Conservation (phyloP, 345 rosid genomes). For the Eucalyptus cloeziana region DNA sequence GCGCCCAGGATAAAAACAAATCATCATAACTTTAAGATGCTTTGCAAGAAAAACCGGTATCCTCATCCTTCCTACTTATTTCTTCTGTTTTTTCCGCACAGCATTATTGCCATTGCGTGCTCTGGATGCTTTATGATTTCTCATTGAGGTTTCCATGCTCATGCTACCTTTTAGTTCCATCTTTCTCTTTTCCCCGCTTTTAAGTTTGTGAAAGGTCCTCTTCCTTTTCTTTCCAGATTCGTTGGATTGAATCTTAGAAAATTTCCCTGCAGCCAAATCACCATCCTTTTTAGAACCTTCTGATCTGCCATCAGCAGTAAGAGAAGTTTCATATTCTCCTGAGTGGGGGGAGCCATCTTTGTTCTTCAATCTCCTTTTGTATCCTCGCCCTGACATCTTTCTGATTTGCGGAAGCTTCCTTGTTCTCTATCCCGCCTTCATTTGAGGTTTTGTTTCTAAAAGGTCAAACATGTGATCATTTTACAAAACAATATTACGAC, state of each 20-base stretch:
- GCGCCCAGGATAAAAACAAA: not conserved
- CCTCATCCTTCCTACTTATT: not conserved
- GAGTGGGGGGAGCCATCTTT: not conserved
- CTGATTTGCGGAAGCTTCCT: not conserved
- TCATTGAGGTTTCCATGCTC: not conserved
- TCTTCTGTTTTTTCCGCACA: not conserved
- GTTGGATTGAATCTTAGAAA: not conserved
- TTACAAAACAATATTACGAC: not conserved
- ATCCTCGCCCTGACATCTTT: not conserved
- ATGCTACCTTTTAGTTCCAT: not conserved
- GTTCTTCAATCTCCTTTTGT: not conserved
- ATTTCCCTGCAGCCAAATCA: not conserved
- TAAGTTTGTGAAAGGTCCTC: not conserved
- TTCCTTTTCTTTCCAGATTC: not conserved
- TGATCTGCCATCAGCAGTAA: not conserved
- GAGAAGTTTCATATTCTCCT: not conserved
- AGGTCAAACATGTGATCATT: not conserved
- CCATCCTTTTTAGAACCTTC: not conserved
- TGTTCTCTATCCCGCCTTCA: constrained; percentile 7
- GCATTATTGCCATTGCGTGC: not conserved
- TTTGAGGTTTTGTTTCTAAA: constrained; percentile 58
- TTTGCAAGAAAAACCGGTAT: not conserved
- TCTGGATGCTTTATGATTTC: not conserved
- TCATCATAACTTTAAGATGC: not conserved
- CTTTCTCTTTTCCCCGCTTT: constrained; percentile 1